A percentile compares a stretch with the other conserved stretches of the same genome.
These are phyloP conservation scores for Neurospora sp. DNA, from an alignment of 495 filamentous ascomycete species.

Conservation along the genomic window DNA sequence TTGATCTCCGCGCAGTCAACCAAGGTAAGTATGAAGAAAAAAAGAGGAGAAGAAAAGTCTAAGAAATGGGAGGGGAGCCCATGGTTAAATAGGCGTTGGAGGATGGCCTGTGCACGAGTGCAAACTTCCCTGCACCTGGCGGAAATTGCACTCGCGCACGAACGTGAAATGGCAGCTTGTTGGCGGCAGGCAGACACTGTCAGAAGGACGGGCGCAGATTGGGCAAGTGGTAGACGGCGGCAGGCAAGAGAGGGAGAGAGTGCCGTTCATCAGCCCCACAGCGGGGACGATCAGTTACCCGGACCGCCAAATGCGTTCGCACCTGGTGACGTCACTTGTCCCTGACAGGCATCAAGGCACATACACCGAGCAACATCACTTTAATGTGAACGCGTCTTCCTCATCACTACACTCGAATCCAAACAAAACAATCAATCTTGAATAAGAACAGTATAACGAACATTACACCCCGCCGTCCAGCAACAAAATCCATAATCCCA, in stretches of 20 bases:
- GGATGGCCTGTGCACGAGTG: conserved; percentile 9
- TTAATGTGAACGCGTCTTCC: not conserved
- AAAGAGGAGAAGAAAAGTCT: conserved; percentile 7
- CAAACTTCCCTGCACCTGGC: conserved; percentile 1
- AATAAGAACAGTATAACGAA: not conserved
- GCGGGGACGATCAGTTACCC: not conserved
- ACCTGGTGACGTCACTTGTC: not conserved
- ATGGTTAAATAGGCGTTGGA: not conserved
- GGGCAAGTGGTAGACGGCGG: not conserved
- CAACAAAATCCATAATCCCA: not conserved
- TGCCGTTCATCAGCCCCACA: not conserved
- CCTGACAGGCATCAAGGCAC: not conserved
- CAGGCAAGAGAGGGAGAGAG: not conserved
- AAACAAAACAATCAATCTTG: not conserved
- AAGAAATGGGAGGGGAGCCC: not conserved
- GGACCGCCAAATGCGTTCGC: not conserved
- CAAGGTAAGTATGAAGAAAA: conserved; percentile 21
- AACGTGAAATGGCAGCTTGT: not conserved
- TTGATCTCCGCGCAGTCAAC: conserved; percentile 14
- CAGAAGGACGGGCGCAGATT: not conserved
- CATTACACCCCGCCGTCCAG: not conserved
- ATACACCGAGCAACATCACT: not conserved
- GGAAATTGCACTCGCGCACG: not conserved
- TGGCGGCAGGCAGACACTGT: not conserved
- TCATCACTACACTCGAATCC: not conserved